These are phyloP conservation scores for Lepidium aucheri DNA, from an alignment of 345 rosid species.

Conservation along the genomic window DNA sequence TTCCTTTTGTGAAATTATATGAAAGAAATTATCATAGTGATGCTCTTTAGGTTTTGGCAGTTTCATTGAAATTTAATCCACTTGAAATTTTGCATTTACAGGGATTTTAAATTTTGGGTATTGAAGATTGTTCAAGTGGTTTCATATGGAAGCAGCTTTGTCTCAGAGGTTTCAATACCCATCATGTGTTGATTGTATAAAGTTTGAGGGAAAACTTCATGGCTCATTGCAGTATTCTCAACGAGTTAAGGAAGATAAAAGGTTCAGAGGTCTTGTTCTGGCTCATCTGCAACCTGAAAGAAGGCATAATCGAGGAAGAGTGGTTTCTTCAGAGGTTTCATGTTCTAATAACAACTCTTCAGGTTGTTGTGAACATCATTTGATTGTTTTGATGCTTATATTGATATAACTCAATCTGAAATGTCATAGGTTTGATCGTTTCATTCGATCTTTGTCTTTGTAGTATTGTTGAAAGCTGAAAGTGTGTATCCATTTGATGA, in stretches of 20 bases:
- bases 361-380: conserved; percentile 32
- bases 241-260: conserved; percentile 25
- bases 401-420: background rate
- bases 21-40: no score
- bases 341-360: conserved; percentile 42
- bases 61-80: background rate
- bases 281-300: conserved; percentile 31
- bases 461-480: conserved; percentile 55
- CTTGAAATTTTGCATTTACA: background rate
- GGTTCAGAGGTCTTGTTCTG: conserved; percentile 33
- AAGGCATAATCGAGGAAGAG: conserved; percentile 8
- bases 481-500: conserved; percentile 37
- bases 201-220: conserved; percentile 15
- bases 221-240: conserved; percentile 30
- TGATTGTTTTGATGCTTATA: background rate
- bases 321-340: conserved; percentile 30
- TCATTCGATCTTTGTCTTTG: conserved; percentile 14
- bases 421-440: background rate
- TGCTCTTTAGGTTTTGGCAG: background rate
- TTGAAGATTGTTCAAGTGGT: background rate
- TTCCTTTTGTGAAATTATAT: background rate
- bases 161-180: conserved; percentile 40
- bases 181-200: conserved; percentile 34
- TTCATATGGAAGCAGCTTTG: conserved; percentile 52
- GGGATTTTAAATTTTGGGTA: background rate